Conservation (phyloP, 805 yeast genomes). For the Maudiozyma bulderi region DNA sequence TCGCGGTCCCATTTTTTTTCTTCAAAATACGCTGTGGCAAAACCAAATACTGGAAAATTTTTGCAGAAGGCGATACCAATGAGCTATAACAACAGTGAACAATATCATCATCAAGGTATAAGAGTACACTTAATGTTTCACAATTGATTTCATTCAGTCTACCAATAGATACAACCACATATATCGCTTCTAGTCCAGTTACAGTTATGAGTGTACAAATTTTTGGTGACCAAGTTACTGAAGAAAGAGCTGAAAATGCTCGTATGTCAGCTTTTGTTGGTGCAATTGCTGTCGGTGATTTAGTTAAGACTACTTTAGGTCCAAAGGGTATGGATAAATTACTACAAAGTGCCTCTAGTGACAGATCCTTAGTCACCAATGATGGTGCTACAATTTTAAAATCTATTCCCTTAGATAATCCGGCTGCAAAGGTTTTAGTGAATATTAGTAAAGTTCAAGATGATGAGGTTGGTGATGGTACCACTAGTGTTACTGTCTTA, state of each 20-base stretch:
- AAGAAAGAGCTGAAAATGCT: slow-evolving; percentile 96
- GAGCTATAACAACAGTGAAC: too few species aligned
- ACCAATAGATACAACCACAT: too few species aligned
- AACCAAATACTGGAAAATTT: too few species aligned
- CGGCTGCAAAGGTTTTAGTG: slow-evolving; percentile 93
- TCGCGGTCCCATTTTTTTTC: too few species aligned
- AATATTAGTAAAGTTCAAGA: slow-evolving; percentile 95
- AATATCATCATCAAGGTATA: too few species aligned
- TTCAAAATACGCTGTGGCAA: too few species aligned
- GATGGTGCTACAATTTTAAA: slow-evolving; percentile 97
- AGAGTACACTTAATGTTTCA: too few species aligned
- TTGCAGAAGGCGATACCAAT: too few species aligned
- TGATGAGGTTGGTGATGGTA: slow-evolving; percentile 97
- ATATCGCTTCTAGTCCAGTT: too few species aligned
- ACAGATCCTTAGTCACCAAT: slow-evolving; percentile 75
- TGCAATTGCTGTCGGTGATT: slow-evolving; percentile 97
- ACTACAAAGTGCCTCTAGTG: slow-evolving; percentile 76
- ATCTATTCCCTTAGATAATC: slow-evolving; percentile 90
- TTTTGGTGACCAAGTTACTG: slow-evolving; percentile 94
- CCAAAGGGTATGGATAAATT: slow-evolving; percentile 99
- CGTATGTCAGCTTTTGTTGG: slow-evolving; percentile 96
- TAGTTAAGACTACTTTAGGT: slow-evolving; percentile 88
- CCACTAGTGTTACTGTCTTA: slow-evolving; percentile 89
- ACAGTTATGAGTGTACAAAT: slow-evolving; percentile 57
- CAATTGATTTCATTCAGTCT: too few species aligned